Conservation (phyloP, 1,284 basidiomycete genomes). For the Tremellales sp. region DNA sequence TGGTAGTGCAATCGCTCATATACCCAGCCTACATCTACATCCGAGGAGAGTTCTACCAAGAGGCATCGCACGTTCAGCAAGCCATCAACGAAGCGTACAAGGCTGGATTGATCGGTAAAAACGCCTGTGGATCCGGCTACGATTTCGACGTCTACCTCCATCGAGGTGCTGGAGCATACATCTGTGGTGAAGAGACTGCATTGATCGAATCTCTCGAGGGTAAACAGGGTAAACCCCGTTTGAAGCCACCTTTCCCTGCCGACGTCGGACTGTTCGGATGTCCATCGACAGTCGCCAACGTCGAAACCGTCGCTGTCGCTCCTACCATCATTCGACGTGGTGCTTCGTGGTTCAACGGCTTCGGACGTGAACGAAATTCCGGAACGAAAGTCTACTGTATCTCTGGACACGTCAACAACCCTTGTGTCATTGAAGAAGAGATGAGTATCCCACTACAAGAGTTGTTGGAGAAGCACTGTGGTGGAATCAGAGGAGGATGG, state of each 20-base stretch:
- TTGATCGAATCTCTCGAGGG: constrained; percentile 94
- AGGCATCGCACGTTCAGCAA: constrained; percentile 87
- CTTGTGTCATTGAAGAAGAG: constrained; percentile 97
- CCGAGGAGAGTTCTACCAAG: constrained; percentile 95
- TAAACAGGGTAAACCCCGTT: constrained; percentile 94
- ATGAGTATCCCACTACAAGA: constrained; percentile 96
- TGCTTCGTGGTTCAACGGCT: constrained; percentile 84
- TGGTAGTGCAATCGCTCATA: too few relatives aligned
- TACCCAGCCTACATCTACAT: constrained; percentile 98
- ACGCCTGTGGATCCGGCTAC: constrained; percentile 90
- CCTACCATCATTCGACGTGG: constrained; percentile 95
- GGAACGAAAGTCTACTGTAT: constrained; percentile 97
- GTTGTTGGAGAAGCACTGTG: constrained; percentile 93
- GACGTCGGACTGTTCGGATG: constrained; percentile 96
- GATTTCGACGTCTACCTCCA: constrained; percentile 95
- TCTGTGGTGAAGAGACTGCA: constrained; percentile 98
- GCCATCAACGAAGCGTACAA: constrained; percentile 95
- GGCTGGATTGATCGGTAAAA: constrained; percentile 84
- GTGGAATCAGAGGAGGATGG: constrained; percentile 92
- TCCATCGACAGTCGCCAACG: constrained; percentile 95
- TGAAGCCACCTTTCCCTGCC: constrained; percentile 99
- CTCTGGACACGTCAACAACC: constrained; percentile 96
- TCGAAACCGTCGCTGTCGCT: constrained; percentile 95
- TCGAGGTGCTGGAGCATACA: constrained; percentile 95
- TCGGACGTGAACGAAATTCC: constrained; percentile 88